Conservation (phyloP, 805 yeast species). For the Teunomyces gatunensis region DNA sequence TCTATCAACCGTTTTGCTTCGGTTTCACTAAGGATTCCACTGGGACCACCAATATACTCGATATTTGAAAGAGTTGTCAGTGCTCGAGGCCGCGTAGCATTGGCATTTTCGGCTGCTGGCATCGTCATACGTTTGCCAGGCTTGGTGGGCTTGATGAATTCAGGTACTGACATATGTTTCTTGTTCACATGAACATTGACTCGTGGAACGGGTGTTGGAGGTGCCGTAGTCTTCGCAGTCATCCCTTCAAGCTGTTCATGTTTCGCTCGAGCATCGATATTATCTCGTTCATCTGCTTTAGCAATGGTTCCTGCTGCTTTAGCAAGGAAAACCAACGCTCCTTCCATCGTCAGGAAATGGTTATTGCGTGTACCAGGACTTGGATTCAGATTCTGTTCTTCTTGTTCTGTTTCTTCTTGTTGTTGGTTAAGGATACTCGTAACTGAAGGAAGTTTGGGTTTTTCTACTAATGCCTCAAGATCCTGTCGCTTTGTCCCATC, state of each 20-base stretch:
- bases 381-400: not conserved
- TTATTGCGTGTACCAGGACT: slow-evolving; percentile 8
- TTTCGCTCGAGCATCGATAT: slow-evolving; percentile 50
- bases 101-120: slow-evolving; percentile 44
- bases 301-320: slow-evolving; percentile 79
- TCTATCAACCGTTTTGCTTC: slow-evolving; percentile 60
- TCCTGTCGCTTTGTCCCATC: not conserved
- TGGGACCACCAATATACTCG: slow-evolving; percentile 59
- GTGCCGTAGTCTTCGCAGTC: not conserved
- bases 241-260: slow-evolving; percentile 45
- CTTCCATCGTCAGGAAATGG: slow-evolving; percentile 46
- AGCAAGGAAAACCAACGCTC: slow-evolving; percentile 70
- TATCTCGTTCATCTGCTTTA: slow-evolving; percentile 62
- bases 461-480: not conserved
- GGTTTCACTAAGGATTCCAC: slow-evolving; percentile 55
- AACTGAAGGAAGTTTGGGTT: slow-evolving; percentile 11
- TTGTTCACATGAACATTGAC: not conserved
- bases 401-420: not conserved
- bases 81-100: slow-evolving; percentile 46
- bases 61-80: slow-evolving; percentile 52
- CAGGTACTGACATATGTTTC: slow-evolving; percentile 15
- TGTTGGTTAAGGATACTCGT: slow-evolving; percentile 13
- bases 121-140: slow-evolving; percentile 29
- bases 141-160: slow-evolving; percentile 15
- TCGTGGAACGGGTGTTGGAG: not conserved